Evolutionary conservation across 2,329 filamentous ascomycete genomes (phyloP).

Genomic region (Pleomassaria siparia): DNA sequence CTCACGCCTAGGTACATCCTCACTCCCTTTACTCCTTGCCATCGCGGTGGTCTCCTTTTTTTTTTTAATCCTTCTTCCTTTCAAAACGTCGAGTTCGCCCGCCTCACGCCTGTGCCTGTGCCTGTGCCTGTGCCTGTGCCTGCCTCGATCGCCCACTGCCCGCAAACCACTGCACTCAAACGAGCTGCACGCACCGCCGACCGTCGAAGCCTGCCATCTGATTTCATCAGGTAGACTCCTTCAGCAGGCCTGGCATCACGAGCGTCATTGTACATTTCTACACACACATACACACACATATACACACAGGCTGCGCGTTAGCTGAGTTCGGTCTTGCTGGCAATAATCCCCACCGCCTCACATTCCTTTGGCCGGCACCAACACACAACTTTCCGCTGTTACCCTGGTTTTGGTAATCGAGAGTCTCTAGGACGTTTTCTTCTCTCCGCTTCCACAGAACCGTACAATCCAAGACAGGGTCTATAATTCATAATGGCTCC

Average conservation of each 20-base stretch:
- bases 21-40: too few relatives aligned
- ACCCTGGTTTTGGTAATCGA: constrained; percentile 43
- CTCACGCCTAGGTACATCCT: too few relatives aligned
- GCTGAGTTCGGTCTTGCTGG: constrained; percentile 35
- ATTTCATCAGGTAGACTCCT: constrained; percentile 5
- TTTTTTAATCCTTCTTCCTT: too few relatives aligned
- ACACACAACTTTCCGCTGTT: constrained; percentile 34
- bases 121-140: constrained; percentile 10
- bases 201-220: constrained; percentile 4
- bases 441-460: constrained; percentile 27
- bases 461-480: constrained; percentile 29
- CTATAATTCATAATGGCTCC: constrained; percentile 91
- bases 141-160: constrained; percentile 1
- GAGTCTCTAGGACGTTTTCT: constrained; percentile 33
- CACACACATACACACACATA: constrained; percentile 13
- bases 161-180: constrained; percentile 16
- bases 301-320: constrained; percentile 24
- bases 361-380: constrained; percentile 47
- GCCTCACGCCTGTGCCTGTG: constrained; percentile 4
- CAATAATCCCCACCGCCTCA: constrained; percentile 36
- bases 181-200: constrained; percentile 16
- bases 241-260: constrained; percentile 33
- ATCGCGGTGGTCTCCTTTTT: too few relatives aligned
- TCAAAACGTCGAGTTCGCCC: constrained; percentile 10
- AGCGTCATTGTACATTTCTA: constrained; percentile 21